phyloP scores from a whole-genome alignment of 1,284 basidiomycete genomes.

The Flammula alnicola region DNA sequence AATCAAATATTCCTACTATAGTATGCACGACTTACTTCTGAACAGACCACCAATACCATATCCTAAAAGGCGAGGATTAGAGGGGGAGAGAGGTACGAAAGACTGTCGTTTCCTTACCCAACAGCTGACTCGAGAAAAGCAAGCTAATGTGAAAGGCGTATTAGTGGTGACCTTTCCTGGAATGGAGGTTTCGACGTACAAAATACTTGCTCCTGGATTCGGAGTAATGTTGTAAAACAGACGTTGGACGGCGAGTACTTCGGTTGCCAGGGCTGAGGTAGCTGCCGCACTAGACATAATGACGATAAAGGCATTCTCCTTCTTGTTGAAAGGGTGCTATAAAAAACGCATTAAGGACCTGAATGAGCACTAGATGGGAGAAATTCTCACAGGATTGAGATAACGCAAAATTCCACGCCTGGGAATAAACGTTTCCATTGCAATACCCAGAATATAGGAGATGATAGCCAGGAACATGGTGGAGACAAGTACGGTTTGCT shows the following conservation, averaged over 20 bases:
- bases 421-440: slow-evolving; percentile 51
- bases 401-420: slow-evolving; percentile 50
- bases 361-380: slow-evolving; percentile 33
- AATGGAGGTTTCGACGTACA: too few relatives aligned
- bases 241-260: slow-evolving; percentile 68
- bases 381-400: slow-evolving; percentile 57
- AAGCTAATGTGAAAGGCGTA: slow-evolving; percentile 36
- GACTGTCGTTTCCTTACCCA: slow-evolving; percentile 23
- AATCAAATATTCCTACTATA: slow-evolving; percentile 10
- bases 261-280: slow-evolving; percentile 66
- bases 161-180: too few relatives aligned
- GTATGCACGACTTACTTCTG: slow-evolving; percentile 39
- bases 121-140: slow-evolving; percentile 55
- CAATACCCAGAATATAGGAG: slow-evolving; percentile 44
- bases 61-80: slow-evolving; percentile 22
- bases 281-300: slow-evolving; percentile 73
- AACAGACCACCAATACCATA: slow-evolving; percentile 63
- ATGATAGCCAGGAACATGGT: slow-evolving; percentile 57
- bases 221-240: slow-evolving; percentile 59
- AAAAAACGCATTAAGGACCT: slow-evolving; percentile 15
- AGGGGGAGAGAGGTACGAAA: background rate
- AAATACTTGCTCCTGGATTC: slow-evolving; percentile 56
- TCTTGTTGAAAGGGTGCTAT: slow-evolving; percentile 48
- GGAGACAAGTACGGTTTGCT: slow-evolving; percentile 56
- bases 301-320: slow-evolving; percentile 65